phyloP scores from a whole-genome alignment of 2,329 filamentous ascomycete genomes.

The Ilyonectria sp. region DNA sequence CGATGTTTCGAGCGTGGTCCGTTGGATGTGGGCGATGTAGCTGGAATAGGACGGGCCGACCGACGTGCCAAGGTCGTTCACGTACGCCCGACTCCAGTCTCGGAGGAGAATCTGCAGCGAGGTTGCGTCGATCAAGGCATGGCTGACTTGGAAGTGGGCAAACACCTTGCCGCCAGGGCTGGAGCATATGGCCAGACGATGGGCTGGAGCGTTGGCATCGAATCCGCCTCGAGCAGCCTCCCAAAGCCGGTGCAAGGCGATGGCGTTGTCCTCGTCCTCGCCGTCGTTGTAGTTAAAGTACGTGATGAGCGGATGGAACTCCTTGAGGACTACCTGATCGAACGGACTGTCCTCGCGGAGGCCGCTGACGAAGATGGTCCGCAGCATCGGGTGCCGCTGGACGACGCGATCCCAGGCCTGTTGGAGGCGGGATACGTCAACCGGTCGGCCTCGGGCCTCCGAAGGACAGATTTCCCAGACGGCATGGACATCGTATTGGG shows the following conservation, averaged over 20 bases:
- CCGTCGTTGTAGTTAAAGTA: slow-evolving; percentile 5
- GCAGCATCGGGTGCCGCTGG: slow-evolving; percentile 18
- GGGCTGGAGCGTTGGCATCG: not conserved
- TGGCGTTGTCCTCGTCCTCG: not conserved
- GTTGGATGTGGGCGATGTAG: slow-evolving; percentile 17
- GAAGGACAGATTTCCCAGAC: slow-evolving; percentile 13
- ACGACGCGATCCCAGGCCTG: slow-evolving; percentile 21
- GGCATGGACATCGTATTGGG: slow-evolving; percentile 16
- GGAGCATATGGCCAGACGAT: slow-evolving; percentile 9
- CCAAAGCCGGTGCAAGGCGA: not conserved
- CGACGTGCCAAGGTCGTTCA: too few species aligned
- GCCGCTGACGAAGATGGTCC: slow-evolving; percentile 35
- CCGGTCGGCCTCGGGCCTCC: not conserved
- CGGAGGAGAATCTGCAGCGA: slow-evolving; percentile 18
- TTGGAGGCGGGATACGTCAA: slow-evolving; percentile 1
- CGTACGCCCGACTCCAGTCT: not conserved
- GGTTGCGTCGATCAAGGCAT: slow-evolving; percentile 23
- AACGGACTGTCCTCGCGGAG: slow-evolving; percentile 19
- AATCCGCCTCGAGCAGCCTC: slow-evolving; percentile 3
- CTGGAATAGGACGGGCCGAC: not conserved
- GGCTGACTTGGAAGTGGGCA: slow-evolving; percentile 24
- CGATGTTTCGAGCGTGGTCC: slow-evolving; percentile 16
- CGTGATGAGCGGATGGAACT: not conserved
- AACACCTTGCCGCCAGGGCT: slow-evolving; percentile 2
- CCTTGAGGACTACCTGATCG: slow-evolving; percentile 27